Conservation (phyloP, 768 basidiomycete genomes). For the Hebeloma cylindrosporum region DNA sequence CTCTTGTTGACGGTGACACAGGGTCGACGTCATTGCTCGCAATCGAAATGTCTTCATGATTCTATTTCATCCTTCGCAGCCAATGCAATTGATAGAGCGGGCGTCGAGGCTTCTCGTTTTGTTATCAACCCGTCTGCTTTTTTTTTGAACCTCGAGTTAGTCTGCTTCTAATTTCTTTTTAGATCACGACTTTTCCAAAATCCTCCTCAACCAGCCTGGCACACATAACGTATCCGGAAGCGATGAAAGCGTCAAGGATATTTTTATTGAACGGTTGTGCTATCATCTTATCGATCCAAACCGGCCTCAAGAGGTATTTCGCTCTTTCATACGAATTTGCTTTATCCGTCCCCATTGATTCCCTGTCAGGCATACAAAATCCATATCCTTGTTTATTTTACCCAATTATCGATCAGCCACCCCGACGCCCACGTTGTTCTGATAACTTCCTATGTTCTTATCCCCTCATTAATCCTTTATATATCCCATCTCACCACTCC, state of each 20-base stretch:
- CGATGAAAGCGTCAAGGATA: constrained; percentile 31
- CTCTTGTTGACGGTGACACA: constrained; percentile 20
- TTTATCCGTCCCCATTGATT: neutral
- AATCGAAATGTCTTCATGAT: constrained; percentile 42
- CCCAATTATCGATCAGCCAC: constrained; percentile 40
- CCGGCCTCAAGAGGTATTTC: constrained; percentile 43
- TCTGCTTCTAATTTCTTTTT: neutral
- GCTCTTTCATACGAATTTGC: neutral
- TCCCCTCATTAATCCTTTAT: constrained; percentile 65
- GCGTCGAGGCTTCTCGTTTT: constrained; percentile 51
- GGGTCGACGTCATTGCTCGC: constrained; percentile 39
- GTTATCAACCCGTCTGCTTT: constrained; percentile 53
- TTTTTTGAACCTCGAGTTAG: neutral
- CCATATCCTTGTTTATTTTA: constrained; percentile 41
- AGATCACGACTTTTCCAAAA: constrained; percentile 45
- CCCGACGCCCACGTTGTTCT: constrained; percentile 38
- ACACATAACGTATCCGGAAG: constrained; percentile 29
- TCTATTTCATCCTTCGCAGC: constrained; percentile 52
- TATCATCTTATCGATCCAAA: constrained; percentile 44
- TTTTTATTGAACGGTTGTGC: constrained; percentile 51
- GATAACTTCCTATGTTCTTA: constrained; percentile 49
- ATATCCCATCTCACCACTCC: constrained; percentile 51
- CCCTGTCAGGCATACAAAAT: constrained; percentile 31
- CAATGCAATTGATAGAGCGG: constrained; percentile 49
- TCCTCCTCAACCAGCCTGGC: no score